Evolutionary conservation across 208 protist genomes (phyloP).

Genomic region (Strigomonas culicis): DNA sequence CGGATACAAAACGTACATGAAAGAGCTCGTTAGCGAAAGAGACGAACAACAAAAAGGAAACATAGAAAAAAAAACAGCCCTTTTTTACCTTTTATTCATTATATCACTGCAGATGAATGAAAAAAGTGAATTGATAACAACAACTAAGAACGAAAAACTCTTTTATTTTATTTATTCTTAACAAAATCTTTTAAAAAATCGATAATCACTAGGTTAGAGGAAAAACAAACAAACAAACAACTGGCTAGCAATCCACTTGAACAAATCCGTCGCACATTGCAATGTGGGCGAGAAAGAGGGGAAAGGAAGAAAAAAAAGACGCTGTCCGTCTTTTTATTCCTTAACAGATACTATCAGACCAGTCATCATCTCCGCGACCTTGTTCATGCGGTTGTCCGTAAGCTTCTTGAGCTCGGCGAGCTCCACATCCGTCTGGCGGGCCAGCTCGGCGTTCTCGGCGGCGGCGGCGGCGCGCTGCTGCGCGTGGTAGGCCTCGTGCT

Average conservation of each 20-base stretch:
- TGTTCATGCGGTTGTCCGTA: constrained; percentile 55
- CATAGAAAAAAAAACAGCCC: constrained; percentile 8
- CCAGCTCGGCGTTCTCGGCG: constrained; percentile 52
- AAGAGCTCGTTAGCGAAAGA: constrained; percentile 2
- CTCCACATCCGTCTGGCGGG: constrained; percentile 59
- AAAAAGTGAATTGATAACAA: neutral
- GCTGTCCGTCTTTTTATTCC: constrained; percentile 15
- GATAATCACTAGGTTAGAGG: neutral
- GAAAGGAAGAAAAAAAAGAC: constrained; percentile 1
- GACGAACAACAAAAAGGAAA: neutral
- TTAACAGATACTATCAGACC: constrained; percentile 53
- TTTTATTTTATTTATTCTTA: neutral
- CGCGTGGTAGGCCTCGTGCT: constrained; percentile 61
- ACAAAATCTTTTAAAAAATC: neutral
- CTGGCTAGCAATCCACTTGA: neutral
- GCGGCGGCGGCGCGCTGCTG: constrained; percentile 52
- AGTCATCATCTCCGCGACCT: constrained; percentile 58
- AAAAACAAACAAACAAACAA: neutral
- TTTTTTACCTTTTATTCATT: constrained; percentile 2
- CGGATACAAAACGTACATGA: constrained; percentile 1
- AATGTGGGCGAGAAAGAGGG: neutral
- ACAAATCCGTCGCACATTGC: neutral
- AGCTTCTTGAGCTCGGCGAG: constrained; percentile 58
- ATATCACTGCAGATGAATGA: neutral
- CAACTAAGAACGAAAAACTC: no score